Base-by-base conservation (phyloP, 2,329 filamentous ascomycete species). In the Metarhizium album region DNA sequence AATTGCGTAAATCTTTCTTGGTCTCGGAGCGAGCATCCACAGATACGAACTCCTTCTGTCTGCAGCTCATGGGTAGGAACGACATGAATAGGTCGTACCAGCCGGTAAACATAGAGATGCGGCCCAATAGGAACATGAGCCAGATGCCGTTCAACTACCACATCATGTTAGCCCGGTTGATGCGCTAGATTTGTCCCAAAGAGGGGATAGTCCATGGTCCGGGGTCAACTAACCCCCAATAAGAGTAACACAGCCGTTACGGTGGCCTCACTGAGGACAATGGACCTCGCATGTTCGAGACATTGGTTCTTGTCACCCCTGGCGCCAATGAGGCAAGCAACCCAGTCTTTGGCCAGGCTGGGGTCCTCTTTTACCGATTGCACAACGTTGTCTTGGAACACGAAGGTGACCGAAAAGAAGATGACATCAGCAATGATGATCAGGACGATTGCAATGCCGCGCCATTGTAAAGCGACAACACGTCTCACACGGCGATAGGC, bases 381-480 rank as follows among this genome's bases (percentile, higher is more conserved):
- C 13, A 87, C 77, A 22, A 86, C 78, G 59, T 84, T 84, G 67
- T 95, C 87, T 62, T 95, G 79, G 64, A 88, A 87, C 46, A 97
- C 84, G 64, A 97, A 97, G 50, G 95, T 79, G 45, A 95, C 75
- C 2, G 90, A 84, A 68, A 97, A 96, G 75, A 95, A 95, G 60
- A 96, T 83, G 55, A 97, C 89, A 64, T 97, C 90, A 53, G 82
- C 79, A 52, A 96, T 79, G 58, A 97, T 95, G 64, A 96, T 85
- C 48, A 94, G 74, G 14, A 96, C 90, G 54, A 97, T 87, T 42
- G 83, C 80, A 53, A 96, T 91, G 43, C 90, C 91, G 59, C 91
- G 81, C 93, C 93, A 98, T 67, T 98, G 93, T 3, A 97, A 79
- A 64, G 87, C 82, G 37, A 98, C 79, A 18, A 97, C 90, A 58